Conservation (phyloP, 2,329 filamentous ascomycete species). For the Aspergillus quadricinctus region DNA sequence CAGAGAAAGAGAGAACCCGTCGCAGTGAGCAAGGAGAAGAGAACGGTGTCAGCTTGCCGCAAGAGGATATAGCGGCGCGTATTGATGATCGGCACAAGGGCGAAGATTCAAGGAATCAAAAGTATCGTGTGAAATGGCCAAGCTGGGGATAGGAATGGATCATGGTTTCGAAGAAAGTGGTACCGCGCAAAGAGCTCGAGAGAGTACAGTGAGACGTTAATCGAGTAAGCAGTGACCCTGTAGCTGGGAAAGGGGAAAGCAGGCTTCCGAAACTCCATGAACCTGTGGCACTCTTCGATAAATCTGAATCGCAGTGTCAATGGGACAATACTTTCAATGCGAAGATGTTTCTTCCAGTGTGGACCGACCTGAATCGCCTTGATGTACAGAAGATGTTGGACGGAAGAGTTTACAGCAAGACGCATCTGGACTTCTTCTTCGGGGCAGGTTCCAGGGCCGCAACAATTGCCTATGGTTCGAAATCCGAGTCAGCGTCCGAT, state of each 20-base stretch:
- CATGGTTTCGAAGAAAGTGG: neutral
- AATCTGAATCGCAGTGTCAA: neutral
- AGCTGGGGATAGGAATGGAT: neutral
- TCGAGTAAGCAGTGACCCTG: neutral
- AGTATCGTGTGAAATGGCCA: neutral
- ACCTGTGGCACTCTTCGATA: neutral
- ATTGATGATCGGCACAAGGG: neutral
- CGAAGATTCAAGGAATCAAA: neutral
- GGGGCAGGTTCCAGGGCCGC: conserved; percentile 84
- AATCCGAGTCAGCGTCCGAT: conserved; percentile 2
- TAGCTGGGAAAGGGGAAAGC: neutral
- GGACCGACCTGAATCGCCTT: neutral
- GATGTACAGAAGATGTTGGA: neutral
- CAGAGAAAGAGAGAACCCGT: neutral
- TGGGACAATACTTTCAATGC: neutral
- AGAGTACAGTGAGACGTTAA: neutral
- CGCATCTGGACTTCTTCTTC: conserved; percentile 74
- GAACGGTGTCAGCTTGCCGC: neutral
- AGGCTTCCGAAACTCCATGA: neutral
- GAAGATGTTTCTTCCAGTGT: neutral
- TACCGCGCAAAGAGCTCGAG: neutral
- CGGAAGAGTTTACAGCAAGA: conserved; percentile 55
- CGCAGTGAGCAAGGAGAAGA: neutral
- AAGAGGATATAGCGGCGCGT: neutral
- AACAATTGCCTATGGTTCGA: conserved; percentile 71